Base-by-base conservation (phyloP, 2,329 filamentous ascomycete species). In the Microthyrium microscopicum region DNA sequence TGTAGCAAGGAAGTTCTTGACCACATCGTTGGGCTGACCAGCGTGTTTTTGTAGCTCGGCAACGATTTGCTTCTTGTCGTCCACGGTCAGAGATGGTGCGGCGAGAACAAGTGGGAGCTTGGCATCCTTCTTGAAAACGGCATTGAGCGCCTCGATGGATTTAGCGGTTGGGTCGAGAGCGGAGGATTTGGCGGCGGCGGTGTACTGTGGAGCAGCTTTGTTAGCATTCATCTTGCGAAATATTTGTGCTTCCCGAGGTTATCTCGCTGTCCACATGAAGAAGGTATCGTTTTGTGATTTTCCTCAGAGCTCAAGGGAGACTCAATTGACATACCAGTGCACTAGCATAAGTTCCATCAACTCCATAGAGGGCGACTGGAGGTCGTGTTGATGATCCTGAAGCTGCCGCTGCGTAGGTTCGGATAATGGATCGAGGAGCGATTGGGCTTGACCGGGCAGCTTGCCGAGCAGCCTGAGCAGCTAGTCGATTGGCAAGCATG, bases 341-440 rank as follows among this genome's bases (percentile, higher is more conserved):
- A 65, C 78, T 84, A 58, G 89, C 89, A 66, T 98, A 98, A 57
- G 87, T 95, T 61, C 89, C 89, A 62, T 95, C 89, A 55, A 98
- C 66, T 50, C 89, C 89, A 63, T 83, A 98, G 54, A 98, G 73
- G 50, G 85, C 72, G 55, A 94, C 68, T 47, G 89, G 89, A 50
- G 87, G 75, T 19, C 32, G 73, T 56, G 73, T 63, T 51, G 67
- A 57, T 47, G 72, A 57, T 51, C 70, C 65, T 42, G 57, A 49
- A 44, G 62, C 56, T 50, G 71, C 60, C 41, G 69, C 62, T 52
- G 83, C 83, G 62, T 83, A 94, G 58, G 71, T 73, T 59, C 85
- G 77, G 60, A 73, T 62, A 51, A 70, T 67, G 51, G 64, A 56
- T 50, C 66, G 58, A 52, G 64, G 28, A 29, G 35, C 33, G 18